Evolutionary conservation across 228 moss, liverwort and hornwort species (phyloP).

Genomic region (Sphagnum fallax): DNA sequence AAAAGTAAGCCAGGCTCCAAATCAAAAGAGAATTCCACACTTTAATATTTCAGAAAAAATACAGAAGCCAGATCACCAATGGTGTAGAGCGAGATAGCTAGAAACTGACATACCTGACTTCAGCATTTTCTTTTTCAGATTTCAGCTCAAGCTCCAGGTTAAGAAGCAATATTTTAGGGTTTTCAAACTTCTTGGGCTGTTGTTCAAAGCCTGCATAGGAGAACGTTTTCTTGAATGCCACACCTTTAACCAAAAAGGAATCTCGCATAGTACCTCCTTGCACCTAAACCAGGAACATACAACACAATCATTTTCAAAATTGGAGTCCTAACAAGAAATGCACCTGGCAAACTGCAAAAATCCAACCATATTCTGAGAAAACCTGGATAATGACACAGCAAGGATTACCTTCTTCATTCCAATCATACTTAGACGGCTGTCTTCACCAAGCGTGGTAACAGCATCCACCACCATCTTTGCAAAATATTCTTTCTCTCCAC

Average conservation of each 20-base stretch:
- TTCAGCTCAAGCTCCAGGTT: conserved; percentile 95
- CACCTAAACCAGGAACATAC: conserved; percentile 29
- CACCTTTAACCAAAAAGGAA: conserved; percentile 90
- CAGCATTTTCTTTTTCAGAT: conserved; percentile 96
- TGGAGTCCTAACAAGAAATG: too few relatives aligned
- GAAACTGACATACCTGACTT: conserved; percentile 61
- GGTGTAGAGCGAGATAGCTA: background rate
- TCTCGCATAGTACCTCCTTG: conserved; percentile 99
- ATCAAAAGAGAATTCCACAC: background rate
- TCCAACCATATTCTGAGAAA: too few relatives aligned
- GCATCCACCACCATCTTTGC: conserved; percentile 99
- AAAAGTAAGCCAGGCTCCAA: background rate
- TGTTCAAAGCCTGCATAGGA: conserved; percentile 98
- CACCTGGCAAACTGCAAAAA: too few relatives aligned
- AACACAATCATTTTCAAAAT: background rate
- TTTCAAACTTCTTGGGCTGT: conserved; percentile 77
- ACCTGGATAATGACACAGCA: too few relatives aligned
- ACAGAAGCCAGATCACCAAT: background rate
- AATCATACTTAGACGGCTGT: conserved; percentile 81
- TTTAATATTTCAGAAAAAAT: too few relatives aligned
- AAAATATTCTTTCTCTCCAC: conserved; percentile 95
- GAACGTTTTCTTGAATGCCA: conserved; percentile 98
- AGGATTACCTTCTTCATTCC: conserved; percentile 82
- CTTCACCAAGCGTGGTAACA: conserved; percentile 77
- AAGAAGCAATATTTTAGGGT: conserved; percentile 71